Percentiles rank a stretch among this genome's conserved stretches.
phyloP scores from a whole-genome alignment of 352 stramenopile species.

The Phytophthora fragariaefolia region DNA sequence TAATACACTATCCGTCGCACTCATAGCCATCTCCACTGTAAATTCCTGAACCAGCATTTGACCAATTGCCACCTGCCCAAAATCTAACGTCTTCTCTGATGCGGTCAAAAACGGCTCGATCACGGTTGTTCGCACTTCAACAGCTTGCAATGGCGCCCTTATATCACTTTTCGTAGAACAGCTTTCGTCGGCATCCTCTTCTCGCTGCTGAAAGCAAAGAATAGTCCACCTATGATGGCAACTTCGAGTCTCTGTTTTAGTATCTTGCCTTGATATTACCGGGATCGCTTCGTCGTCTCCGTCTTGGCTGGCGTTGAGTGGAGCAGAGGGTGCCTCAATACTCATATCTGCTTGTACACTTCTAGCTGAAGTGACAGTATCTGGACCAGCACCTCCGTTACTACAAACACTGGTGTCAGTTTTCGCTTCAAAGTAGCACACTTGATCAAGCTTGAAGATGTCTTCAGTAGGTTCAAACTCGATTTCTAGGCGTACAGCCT shows the following conservation, averaged over 20 bases:
- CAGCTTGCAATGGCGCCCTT: conserved; percentile 43
- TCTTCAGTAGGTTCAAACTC: conserved; percentile 67
- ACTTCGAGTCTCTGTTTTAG: conserved; percentile 60
- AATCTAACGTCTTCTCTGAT: conserved; percentile 62
- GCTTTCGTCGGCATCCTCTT: conserved; percentile 7
- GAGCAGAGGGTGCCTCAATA: background rate
- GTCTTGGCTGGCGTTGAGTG: background rate
- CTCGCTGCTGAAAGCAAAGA: conserved; percentile 62
- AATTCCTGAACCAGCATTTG: conserved; percentile 64
- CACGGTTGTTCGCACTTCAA: conserved; percentile 74
- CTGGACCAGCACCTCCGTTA: background rate
- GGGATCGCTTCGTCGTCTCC: background rate
- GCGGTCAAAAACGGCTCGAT: conserved; percentile 59
- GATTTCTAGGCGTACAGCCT: conserved; percentile 78
- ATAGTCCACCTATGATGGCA: conserved; percentile 82
- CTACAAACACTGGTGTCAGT: background rate
- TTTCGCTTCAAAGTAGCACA: conserved; percentile 19
- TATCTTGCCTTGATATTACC: conserved; percentile 1
- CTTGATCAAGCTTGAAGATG: conserved; percentile 45
- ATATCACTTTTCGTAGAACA: background rate
- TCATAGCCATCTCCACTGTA: conserved; percentile 52
- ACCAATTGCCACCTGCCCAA: conserved; percentile 90
- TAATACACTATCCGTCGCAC: conserved; percentile 30
- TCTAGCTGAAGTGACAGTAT: background rate
- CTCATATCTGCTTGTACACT: conserved; percentile 25